Conservation (phyloP, 1,284 basidiomycete species). For the Pterula multifida region DNA sequence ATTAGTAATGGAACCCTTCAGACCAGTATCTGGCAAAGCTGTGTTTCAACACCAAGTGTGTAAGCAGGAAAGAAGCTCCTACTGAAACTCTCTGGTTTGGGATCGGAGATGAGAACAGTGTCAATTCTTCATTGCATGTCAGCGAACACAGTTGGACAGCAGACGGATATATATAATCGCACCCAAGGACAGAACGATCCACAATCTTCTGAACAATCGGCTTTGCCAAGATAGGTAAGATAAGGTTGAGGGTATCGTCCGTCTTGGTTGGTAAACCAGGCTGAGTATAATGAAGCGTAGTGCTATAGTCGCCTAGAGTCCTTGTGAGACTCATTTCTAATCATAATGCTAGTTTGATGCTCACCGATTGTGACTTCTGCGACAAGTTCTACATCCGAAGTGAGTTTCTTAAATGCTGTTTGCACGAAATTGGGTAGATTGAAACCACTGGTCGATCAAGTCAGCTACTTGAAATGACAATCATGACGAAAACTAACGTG, state of each 20-base stretch:
- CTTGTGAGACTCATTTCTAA: constrained; percentile 1
- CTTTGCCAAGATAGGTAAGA: constrained; percentile 61
- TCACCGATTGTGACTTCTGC: constrained; percentile 49
- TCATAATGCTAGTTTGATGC: not conserved
- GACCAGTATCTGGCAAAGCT: constrained; percentile 28
- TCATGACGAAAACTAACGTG: constrained; percentile 25
- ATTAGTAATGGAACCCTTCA: constrained; percentile 60
- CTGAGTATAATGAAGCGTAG: constrained; percentile 54
- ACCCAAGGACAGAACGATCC: constrained; percentile 45
- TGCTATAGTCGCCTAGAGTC: constrained; percentile 45
- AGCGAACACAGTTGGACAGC: not conserved
- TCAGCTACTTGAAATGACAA: constrained; percentile 6
- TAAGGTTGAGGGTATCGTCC: constrained; percentile 48
- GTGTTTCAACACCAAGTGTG: not conserved
- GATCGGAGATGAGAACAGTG: constrained; percentile 45
- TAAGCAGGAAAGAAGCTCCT: constrained; percentile 10
- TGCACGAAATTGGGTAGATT: constrained; percentile 57
- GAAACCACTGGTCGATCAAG: constrained; percentile 37
- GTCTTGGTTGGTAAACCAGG: constrained; percentile 43
- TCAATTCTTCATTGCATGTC: constrained; percentile 28
- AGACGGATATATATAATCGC: constrained; percentile 11
- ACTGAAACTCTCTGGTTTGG: constrained; percentile 49
- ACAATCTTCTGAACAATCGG: constrained; percentile 78
- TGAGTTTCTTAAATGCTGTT: constrained; percentile 52
- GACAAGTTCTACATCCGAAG: constrained; percentile 49